Evolutionary conservation across 108 stramenopile genomes (phyloP).

Genomic region (Nitzschia sp.): DNA sequence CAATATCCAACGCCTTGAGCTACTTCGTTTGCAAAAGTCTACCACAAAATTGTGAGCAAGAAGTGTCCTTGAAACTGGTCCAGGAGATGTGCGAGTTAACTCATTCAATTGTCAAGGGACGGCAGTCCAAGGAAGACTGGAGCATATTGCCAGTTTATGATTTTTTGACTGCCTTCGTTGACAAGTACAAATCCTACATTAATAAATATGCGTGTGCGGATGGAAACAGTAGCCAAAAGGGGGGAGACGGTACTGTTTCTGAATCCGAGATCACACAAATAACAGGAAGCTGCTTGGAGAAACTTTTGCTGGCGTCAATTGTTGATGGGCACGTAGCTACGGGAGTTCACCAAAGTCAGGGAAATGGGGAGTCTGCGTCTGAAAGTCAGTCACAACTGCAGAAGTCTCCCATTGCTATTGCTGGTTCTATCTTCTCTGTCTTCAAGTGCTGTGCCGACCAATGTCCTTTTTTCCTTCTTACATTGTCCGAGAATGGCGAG

Average conservation of each 20-base stretch:
- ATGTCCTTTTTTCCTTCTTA: conserved; percentile 27
- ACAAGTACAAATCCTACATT: neutral
- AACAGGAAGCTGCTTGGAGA: conserved; percentile 9
- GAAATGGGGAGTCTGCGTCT: conserved; percentile 34
- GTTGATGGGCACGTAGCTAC: conserved; percentile 3
- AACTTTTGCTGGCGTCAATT: conserved; percentile 15
- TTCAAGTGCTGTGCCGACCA: conserved; percentile 12
- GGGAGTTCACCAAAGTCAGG: conserved; percentile 30
- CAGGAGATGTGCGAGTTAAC: conserved; percentile 20
- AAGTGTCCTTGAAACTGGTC: conserved; percentile 7
- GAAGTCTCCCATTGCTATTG: neutral
- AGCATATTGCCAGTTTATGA: neutral
- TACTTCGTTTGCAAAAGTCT: neutral
- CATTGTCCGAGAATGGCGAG: conserved; percentile 19
- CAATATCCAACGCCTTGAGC: neutral
- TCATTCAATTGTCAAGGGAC: conserved; percentile 7
- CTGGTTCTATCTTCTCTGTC: conserved; percentile 20
- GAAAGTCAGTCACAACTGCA: conserved; percentile 24
- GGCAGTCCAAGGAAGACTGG: neutral
- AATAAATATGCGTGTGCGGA: neutral
- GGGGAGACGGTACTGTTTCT: neutral
- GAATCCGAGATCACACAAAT: neutral
- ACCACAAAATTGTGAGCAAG: neutral
- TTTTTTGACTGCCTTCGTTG: neutral
- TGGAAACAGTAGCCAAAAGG: neutral